A percentile compares a stretch with the other conserved stretches of the same genome.
These are phyloP conservation scores for Cubamyces lactineus DNA, from an alignment of 768 basidiomycete genomes.

Conservation along the genomic window DNA sequence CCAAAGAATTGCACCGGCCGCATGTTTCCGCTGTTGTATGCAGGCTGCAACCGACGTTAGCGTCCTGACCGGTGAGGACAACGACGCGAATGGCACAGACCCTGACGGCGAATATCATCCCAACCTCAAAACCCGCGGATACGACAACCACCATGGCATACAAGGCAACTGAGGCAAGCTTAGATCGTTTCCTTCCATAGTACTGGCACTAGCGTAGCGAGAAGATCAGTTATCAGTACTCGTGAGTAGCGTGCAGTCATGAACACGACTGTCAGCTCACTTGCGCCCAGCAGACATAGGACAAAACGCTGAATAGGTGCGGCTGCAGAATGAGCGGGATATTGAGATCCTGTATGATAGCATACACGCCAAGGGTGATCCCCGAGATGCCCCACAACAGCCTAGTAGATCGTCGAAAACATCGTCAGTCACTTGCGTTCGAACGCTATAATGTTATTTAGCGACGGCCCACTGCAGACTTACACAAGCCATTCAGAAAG, in stretches of 20 bases:
- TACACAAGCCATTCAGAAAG: slow-evolving; percentile 71
- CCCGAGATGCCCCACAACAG: slow-evolving; percentile 64
- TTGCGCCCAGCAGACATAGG: slow-evolving; percentile 67
- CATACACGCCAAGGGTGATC: slow-evolving; percentile 66
- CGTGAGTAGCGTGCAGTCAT: background rate
- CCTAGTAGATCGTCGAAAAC: slow-evolving; percentile 33
- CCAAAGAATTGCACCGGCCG: slow-evolving; percentile 58
- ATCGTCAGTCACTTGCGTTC: too few species aligned
- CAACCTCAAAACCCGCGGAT: slow-evolving; percentile 59
- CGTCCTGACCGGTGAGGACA: background rate
- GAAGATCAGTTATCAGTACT: background rate
- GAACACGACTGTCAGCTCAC: slow-evolving; percentile 34
- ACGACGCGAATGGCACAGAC: slow-evolving; percentile 34
- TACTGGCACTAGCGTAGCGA: slow-evolving; percentile 59
- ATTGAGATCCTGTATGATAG: slow-evolving; percentile 65
- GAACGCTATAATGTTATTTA: too few species aligned
- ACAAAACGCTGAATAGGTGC: slow-evolving; percentile 61
- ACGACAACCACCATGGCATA: slow-evolving; percentile 44
- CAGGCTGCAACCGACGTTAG: slow-evolving; percentile 34
- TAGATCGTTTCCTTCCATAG: slow-evolving; percentile 52
- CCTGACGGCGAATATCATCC: slow-evolving; percentile 59
- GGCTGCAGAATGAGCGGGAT: slow-evolving; percentile 73
- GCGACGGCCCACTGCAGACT: background rate
- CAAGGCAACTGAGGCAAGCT: slow-evolving; percentile 37
- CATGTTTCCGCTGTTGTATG: slow-evolving; percentile 39